Conservation (phyloP, 2,329 filamentous ascomycete genomes). For the Diplocarpon rosae region DNA sequence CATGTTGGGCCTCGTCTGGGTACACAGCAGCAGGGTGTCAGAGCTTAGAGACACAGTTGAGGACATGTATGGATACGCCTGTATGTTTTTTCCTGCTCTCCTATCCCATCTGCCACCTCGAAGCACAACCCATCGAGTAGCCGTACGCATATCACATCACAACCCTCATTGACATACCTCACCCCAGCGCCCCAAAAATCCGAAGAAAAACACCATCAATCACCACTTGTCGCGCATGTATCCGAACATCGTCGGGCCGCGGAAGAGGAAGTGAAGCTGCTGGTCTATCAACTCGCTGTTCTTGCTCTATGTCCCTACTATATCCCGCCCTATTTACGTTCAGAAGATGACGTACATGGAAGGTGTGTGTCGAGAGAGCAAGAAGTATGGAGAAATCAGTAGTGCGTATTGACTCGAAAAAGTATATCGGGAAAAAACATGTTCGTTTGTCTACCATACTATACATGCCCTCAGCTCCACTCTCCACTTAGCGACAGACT, state of each 20-base stretch:
- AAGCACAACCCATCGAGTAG: background rate
- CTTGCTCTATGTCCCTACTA: too few relatives aligned
- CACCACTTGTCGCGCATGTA: conserved; percentile 76
- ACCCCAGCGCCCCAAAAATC: conserved; percentile 40
- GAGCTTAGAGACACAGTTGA: conserved; percentile 47
- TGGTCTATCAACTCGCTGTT: too few relatives aligned
- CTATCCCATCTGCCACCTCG: background rate
- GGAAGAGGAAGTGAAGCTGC: conserved; percentile 46
- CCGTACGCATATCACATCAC: background rate
- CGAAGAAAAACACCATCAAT: conserved; percentile 74
- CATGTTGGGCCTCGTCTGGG: conserved; percentile 75
- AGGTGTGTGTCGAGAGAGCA: too few relatives aligned
- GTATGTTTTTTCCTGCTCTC: conserved; percentile 33
- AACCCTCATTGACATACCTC: too few relatives aligned
- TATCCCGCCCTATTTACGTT: too few relatives aligned
- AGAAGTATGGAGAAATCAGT: too few relatives aligned
- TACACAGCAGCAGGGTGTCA: conserved; percentile 51
- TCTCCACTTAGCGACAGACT: too few relatives aligned
- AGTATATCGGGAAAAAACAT: too few relatives aligned
- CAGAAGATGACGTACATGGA: too few relatives aligned
- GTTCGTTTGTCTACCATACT: too few relatives aligned
- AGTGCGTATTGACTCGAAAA: too few relatives aligned
- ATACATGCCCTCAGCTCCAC: too few relatives aligned
- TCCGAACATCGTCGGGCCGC: conserved; percentile 58
- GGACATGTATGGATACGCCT: conserved; percentile 70